Conservation (phyloP, 345 rosid species). For the Ceriops tagal region DNA sequence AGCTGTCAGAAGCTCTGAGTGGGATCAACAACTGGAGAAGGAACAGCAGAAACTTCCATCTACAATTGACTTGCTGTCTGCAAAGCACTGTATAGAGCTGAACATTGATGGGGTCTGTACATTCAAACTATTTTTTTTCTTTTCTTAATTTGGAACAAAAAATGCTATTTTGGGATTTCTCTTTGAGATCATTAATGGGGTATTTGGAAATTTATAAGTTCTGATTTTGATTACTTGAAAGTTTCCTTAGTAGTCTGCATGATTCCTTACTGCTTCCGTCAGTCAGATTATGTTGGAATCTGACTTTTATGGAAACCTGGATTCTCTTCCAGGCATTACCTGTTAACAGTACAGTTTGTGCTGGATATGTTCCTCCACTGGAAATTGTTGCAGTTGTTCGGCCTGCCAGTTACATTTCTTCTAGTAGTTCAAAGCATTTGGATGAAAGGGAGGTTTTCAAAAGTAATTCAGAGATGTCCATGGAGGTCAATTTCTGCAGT, state of each 20-base stretch:
- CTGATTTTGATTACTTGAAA: too few species aligned
- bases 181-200: too few species aligned
- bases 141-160: neutral
- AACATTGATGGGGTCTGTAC: slow-evolving; percentile 53
- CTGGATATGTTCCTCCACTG: slow-evolving; percentile 46
- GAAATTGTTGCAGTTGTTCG: slow-evolving; percentile 68
- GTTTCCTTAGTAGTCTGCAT: too few species aligned
- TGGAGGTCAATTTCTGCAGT: slow-evolving; percentile 38
- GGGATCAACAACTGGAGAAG: slow-evolving; percentile 49
- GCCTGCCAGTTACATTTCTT: slow-evolving; percentile 41
- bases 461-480: slow-evolving; percentile 38
- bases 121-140: neutral
- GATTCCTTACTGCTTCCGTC: too few species aligned
- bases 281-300: too few species aligned
- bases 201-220: too few species aligned
- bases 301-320: neutral
- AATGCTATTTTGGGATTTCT: neutral
- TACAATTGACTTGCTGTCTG: slow-evolving; percentile 52
- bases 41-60: slow-evolving; percentile 47
- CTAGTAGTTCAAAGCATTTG: slow-evolving; percentile 35
- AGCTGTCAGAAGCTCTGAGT: slow-evolving; percentile 34
- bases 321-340: slow-evolving; percentile 53
- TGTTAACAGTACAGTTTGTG: slow-evolving; percentile 27
- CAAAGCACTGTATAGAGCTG: slow-evolving; percentile 43
- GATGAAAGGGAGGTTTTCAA: slow-evolving; percentile 55